Evolutionary conservation across 2,329 filamentous ascomycete species (phyloP).

Genomic region (Lomentospora prolificans): DNA sequence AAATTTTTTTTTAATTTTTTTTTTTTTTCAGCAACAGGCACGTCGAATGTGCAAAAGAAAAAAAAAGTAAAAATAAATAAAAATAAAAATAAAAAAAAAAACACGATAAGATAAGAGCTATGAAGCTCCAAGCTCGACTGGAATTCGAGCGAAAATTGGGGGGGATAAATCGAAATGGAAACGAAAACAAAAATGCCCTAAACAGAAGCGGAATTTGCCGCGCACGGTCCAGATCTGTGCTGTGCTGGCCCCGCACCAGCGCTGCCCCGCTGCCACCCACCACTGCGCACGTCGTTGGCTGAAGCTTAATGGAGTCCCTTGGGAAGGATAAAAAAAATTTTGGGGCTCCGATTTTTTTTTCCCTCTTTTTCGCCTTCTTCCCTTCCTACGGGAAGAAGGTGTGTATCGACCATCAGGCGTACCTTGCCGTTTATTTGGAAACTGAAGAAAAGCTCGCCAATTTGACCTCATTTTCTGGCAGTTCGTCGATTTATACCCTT

Average conservation of each 20-base stretch:
- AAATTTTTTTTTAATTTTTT: too few species aligned
- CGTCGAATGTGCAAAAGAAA: too few species aligned
- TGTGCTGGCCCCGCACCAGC: not conserved
- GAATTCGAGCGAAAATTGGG: too few species aligned
- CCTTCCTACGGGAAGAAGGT: conserved; percentile 45
- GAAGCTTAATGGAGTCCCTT: not conserved
- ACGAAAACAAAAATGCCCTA: too few species aligned
- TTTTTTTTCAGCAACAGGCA: too few species aligned
- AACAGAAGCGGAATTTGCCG: not conserved
- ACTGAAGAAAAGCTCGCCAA: conserved; percentile 19
- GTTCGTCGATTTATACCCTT: conserved; percentile 24
- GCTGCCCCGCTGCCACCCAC: not conserved
- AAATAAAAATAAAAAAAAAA: not conserved
- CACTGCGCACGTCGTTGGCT: not conserved
- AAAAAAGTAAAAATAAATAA: too few species aligned
- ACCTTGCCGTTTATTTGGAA: conserved; percentile 20
- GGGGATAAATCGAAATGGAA: too few species aligned
- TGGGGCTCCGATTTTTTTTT: conserved; percentile 24
- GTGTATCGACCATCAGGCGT: conserved; percentile 24
- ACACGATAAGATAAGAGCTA: not conserved
- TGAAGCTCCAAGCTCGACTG: not conserved
- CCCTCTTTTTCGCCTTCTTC: conserved; percentile 31
- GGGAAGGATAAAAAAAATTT: conserved; percentile 29
- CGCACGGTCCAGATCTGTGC: not conserved
- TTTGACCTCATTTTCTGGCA: conserved; percentile 23